Base-by-base conservation (phyloP, 2,329 filamentous ascomycete genomes). In the Dactylellina cionopaga region DNA sequence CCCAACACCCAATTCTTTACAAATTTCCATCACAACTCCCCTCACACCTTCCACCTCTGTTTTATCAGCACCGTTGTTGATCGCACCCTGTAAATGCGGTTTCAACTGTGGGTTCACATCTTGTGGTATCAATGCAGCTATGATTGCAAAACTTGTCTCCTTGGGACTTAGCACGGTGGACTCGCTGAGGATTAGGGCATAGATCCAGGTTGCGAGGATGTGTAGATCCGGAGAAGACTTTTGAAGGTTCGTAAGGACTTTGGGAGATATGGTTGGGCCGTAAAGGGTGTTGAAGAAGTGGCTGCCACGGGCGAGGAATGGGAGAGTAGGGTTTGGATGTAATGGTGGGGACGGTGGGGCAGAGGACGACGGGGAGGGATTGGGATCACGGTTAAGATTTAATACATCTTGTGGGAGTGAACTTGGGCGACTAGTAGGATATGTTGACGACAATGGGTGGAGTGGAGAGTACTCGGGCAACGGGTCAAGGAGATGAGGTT, bases 91-190 rank as follows among this genome's bases (percentile, higher is more conserved):
- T 13, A 85, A 79, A 78, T 86, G 84, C 3, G 84, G 84, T 74
- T 85, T 85, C 47, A 85, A 77, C 74, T 85, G 84, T 4, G 83
- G 82, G 66, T 85, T 85, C 15, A 85, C 84, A 78, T 85, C 83
- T 77, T 85, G 83, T 10, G 84, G 83, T 59, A 86, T 82, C 51
- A 86, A 70, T 3, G 81, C 83, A 2, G 84, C 83, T 41, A 85
- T 81, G 54, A 85, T 77, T n/a, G 84, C 81, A 74, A 83, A 84
- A 25, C 83, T 85, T 2, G 82, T 86, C 76, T 86, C 84, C 10
- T 78, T 78, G 2, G 80, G 76, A 9, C 78, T 81, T n/a, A 85
- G 76, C 10, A 86, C 79, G 22, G 74, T 80, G 7, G 80, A 81
- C 74, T 85, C 84, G 77, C 82, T 84, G 35, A 85, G 76, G 6